A percentile compares a stretch with the other conserved stretches of the same genome.
These are phyloP conservation scores for Rhizophora mangle DNA, from an alignment of 345 rosid species.

Conservation along the genomic window DNA sequence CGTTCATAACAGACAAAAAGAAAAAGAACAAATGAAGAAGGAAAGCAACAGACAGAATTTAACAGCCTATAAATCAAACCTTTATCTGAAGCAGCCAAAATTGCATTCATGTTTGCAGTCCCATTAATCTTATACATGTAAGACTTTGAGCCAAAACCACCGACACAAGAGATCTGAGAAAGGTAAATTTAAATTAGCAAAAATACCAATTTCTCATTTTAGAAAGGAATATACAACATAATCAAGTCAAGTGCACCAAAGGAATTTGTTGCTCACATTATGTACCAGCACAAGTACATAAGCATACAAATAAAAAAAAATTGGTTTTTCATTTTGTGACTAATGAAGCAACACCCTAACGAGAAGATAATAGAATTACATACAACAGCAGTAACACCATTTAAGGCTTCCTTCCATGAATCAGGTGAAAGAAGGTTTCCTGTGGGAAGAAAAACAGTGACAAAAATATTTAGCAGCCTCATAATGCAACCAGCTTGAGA, in stretches of 20 bases:
- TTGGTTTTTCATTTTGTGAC: not conserved
- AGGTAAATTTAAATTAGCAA: conserved; percentile 24
- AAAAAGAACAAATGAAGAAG: not conserved
- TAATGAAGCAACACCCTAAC: not conserved
- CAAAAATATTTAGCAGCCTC: conserved; percentile 12
- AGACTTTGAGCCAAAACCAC: conserved; percentile 94
- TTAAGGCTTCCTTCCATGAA: conserved; percentile 74
- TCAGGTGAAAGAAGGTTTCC: conserved; percentile 85
- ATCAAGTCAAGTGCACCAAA: not conserved
- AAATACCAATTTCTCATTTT: conserved; percentile 5
- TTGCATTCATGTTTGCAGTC: conserved; percentile 88
- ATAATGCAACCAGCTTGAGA: not conserved
- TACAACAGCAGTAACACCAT: conserved; percentile 88
- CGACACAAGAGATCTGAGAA: conserved; percentile 83
- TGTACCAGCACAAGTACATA: not conserved
- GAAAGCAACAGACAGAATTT: not conserved
- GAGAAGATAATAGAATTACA: conserved; percentile 23
- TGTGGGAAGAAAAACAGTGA: conserved; percentile 15
- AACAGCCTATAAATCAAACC: conserved; percentile 35
- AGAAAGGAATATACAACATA: conserved; percentile 4
- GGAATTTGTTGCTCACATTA: not conserved
- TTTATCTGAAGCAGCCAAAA: conserved; percentile 85
- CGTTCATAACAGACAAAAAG: not conserved
- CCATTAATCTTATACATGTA: conserved; percentile 96
- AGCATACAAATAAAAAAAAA: not conserved